Conservation (phyloP, 345 rosid genomes). For the Gossypium australe region DNA sequence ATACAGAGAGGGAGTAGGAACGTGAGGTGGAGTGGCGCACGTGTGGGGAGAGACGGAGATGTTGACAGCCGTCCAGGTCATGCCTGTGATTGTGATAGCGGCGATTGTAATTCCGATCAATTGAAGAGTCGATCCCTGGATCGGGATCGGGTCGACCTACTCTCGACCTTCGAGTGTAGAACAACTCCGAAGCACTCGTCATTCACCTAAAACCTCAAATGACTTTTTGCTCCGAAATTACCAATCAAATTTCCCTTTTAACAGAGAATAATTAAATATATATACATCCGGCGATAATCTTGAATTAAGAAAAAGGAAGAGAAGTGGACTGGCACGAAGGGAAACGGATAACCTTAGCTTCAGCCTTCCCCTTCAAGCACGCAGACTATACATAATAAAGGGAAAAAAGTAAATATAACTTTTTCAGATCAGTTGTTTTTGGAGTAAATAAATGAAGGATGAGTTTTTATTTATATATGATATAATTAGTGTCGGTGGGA, state of each 20-base stretch:
- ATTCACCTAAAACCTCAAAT: slow-evolving; percentile 35
- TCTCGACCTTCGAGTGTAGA: slow-evolving; percentile 77
- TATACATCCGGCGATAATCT: background rate
- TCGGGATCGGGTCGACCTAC: slow-evolving; percentile 45
- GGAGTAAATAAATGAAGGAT: too few species aligned
- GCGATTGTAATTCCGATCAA: slow-evolving; percentile 48
- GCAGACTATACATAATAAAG: too few species aligned
- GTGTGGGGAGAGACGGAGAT: slow-evolving; percentile 45
- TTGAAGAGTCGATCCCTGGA: slow-evolving; percentile 30
- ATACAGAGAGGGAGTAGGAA: slow-evolving; percentile 34
- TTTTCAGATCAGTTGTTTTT: too few species aligned
- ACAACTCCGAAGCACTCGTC: slow-evolving; percentile 91
- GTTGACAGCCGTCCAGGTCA: slow-evolving; percentile 53
- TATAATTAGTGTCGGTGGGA: too few species aligned
- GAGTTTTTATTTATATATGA: too few species aligned
- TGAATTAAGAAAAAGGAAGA: background rate
- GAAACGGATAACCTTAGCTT: too few species aligned
- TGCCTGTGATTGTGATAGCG: slow-evolving; percentile 35
- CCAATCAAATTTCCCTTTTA: background rate
- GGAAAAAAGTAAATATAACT: too few species aligned
- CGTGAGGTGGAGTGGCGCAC: slow-evolving; percentile 38
- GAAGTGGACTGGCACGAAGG: background rate
- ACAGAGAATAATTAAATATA: background rate
- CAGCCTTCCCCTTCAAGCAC: too few species aligned
- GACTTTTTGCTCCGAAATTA: background rate